A percentile compares a stretch with the other conserved stretches of the same genome.
phyloP scores from a whole-genome alignment of 306 rosid genomes.

The Lagenaria siceraria region DNA sequence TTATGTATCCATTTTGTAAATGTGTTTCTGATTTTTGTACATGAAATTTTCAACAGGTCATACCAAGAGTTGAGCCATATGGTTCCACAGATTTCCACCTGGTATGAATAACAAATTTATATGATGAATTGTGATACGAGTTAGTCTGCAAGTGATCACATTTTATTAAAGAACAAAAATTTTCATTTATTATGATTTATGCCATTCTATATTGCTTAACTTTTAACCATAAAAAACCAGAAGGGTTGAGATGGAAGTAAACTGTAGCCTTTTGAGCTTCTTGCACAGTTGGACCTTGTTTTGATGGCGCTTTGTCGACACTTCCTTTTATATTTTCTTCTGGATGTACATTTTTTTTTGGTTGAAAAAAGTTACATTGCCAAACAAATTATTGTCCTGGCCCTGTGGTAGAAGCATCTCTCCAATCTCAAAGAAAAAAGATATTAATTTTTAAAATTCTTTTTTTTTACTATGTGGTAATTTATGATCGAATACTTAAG shows the following conservation, averaged over 20 bases:
- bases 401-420: too few species aligned
- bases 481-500: too few species aligned
- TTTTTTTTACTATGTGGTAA: too few species aligned
- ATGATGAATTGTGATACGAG: not conserved
- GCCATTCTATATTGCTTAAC: not conserved
- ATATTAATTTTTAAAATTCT: too few species aligned
- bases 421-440: too few species aligned
- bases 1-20: not conserved
- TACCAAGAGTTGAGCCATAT: slow-evolving; percentile 26
- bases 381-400: too few species aligned
- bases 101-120: slow-evolving; percentile 30
- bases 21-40: slow-evolving; percentile 2
- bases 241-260: not conserved
- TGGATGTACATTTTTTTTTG: not conserved
- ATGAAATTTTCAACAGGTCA: slow-evolving; percentile 18
- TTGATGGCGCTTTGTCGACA: not conserved
- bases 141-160: not conserved
- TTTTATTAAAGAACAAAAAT: not conserved
- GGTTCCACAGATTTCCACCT: slow-evolving; percentile 31
- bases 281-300: not conserved
- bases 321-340: not conserved
- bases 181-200: not conserved
- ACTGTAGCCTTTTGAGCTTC: not conserved
- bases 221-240: not conserved
- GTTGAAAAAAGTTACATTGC: too few species aligned